These are phyloP conservation scores for Beauveria caledonica DNA, from an alignment of 2,329 filamentous ascomycete genomes.

Conservation along the genomic window DNA sequence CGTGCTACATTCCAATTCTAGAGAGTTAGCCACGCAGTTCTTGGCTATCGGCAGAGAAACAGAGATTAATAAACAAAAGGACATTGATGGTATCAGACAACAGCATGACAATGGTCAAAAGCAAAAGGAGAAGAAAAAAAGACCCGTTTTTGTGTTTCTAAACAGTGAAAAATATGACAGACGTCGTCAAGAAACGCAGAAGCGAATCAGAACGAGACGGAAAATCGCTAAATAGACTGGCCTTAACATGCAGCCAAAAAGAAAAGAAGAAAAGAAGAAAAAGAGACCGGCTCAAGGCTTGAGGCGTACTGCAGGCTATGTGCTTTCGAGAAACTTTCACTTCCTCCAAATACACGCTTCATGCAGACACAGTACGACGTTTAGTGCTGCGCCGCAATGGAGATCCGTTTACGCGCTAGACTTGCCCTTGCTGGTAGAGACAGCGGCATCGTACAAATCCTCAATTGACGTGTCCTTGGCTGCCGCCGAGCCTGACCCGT, in stretches of 20 bases:
- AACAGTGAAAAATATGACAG: background rate
- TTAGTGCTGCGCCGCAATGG: background rate
- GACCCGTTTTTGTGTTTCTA: background rate
- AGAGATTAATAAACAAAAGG: background rate
- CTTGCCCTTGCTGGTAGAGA: slow-evolving; percentile 2
- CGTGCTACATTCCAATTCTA: background rate
- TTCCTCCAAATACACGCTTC: background rate
- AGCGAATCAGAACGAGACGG: background rate
- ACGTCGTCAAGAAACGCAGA: background rate
- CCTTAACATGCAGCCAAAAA: too few species aligned
- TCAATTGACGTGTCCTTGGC: background rate
- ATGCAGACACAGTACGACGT: background rate
- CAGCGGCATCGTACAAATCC: slow-evolving; percentile 6
- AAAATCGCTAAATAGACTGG: background rate
- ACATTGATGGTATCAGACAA: background rate
- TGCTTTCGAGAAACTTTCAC: background rate
- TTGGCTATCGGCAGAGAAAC: background rate
- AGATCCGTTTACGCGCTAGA: background rate
- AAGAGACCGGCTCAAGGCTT: background rate
- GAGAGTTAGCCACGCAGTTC: background rate
- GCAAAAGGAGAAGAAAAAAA: background rate
- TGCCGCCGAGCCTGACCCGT: background rate
- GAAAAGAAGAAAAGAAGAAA: too few species aligned
- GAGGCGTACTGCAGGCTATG: background rate
- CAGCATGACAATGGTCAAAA: background rate